phyloP scores from a whole-genome alignment of 148 eudicot species.

The Gaultheria prostrata region DNA sequence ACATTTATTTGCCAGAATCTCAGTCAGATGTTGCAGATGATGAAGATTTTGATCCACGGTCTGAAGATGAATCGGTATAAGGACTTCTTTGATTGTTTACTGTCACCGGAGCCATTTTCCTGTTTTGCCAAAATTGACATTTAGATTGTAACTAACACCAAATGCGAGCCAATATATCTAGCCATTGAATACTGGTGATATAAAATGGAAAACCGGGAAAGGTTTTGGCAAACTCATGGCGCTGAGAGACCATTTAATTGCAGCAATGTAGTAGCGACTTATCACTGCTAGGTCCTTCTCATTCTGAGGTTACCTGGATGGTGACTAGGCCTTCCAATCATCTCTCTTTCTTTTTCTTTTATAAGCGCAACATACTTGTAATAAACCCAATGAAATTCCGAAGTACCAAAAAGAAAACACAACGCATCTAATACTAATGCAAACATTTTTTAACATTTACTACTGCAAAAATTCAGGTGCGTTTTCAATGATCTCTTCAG shows the following conservation, averaged over 20 bases:
- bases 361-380: neutral
- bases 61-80: conserved; percentile 65
- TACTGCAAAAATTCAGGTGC: neutral
- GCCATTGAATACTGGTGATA: neutral
- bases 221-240: neutral
- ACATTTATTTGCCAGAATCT: conserved; percentile 40
- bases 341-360: neutral
- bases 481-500: neutral
- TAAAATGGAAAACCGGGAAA: neutral
- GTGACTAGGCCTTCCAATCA: neutral
- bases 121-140: neutral
- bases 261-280: neutral
- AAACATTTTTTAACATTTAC: neutral
- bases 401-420: neutral
- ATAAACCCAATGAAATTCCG: neutral
- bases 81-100: conserved; percentile 17
- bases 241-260: neutral
- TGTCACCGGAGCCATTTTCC: neutral
- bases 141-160: conserved; percentile 8
- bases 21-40: conserved; percentile 49
- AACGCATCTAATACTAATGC: neutral
- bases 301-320: neutral
- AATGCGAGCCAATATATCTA: neutral
- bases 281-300: neutral
- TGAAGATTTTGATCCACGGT: conserved; percentile 53